A percentile compares a stretch with the other conserved stretches of the same genome.
Conservation (phyloP, 148 eudicot genomes). For the Cornus suecica region DNA sequence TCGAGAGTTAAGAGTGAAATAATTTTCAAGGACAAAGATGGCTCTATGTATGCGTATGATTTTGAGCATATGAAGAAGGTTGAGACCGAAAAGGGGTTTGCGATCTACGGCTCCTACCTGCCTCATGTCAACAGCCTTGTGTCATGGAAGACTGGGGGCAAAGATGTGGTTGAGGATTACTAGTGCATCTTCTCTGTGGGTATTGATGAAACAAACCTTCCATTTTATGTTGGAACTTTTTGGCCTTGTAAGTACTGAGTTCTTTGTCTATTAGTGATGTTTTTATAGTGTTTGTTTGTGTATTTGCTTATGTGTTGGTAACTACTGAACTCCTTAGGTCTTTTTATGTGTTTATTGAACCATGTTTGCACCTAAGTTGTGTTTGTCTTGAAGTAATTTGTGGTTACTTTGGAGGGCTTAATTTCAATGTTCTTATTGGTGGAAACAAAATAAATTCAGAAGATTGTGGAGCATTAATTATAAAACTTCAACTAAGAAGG, state of each 20-base stretch:
- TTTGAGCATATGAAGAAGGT: slow-evolving; percentile 18
- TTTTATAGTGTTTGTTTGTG: too few species aligned
- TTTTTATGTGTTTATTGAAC: too few species aligned
- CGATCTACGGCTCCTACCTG: neutral
- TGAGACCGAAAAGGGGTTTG: slow-evolving; percentile 15
- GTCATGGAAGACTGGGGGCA: slow-evolving; percentile 22
- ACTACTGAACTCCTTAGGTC: too few species aligned
- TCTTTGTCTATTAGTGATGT: neutral
- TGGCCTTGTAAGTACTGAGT: neutral
- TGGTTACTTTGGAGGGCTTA: too few species aligned
- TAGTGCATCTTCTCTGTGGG: too few species aligned
- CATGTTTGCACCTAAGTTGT: too few species aligned
- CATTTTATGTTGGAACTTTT: neutral
- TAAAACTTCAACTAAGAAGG: too few species aligned
- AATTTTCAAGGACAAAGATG: slow-evolving; percentile 27
- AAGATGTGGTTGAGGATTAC: neutral
- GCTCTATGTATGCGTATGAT: slow-evolving; percentile 32
- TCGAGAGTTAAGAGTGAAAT: slow-evolving; percentile 26
- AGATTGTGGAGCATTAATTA: too few species aligned
- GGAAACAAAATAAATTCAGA: too few species aligned
- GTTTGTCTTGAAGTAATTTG: too few species aligned
- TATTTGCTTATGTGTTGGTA: too few species aligned
- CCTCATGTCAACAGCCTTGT: slow-evolving; percentile 56
- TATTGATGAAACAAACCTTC: neutral
- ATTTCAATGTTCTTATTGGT: too few species aligned